Evolutionary conservation across 192 early-diverging fungal genomes (phyloP), one percentile per base, ranked within the genome.

Genomic region (Piromyces finnis): DNA sequence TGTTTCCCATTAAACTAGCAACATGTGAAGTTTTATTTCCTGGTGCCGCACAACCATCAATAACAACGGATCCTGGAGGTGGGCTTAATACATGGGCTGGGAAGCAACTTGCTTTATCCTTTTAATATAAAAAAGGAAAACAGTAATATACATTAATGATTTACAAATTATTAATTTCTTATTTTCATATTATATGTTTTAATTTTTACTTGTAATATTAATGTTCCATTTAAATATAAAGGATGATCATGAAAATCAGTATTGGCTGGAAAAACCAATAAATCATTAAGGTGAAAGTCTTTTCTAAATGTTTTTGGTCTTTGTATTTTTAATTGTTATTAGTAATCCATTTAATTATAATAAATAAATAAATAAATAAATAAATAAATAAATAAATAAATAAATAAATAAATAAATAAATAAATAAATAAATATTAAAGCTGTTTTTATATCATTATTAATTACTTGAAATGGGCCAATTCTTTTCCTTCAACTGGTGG

Each of bases 11-110:
- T 29, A 96, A 86, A 79, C 94, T 93, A 9, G 92, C 92, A 79
- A 99, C 86, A 83, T 98, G 97, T 78, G 94, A 94, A 9, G 97
- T 99, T 84, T 99, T 99, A 87, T 99, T 99, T 12, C 97, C 97
- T 7, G 97, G 97, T 0, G 96, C 96, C 22, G 97, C 97, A 83
- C 96, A 99, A 13, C 92, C 95, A 83, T 99, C 97, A 77, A 99
- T 94, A 4, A 92, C 94, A 81, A 91, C 86, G 0, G 90, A 79
- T 51, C 84, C 82, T 36, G 32, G 22, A 18, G 87, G 85, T 1
- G 95, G 92, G 7, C 85, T 86, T 39, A 95, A 85, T 27, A 97
- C 90, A 80, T 93, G 94, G 0, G 97, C 95, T 1, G 97, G 94
- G 82, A 97, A 95, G 84, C 95, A 98, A 11, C 93, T 94, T 13